Base-by-base conservation (phyloP, 805 yeast species). In the Dipodascus albidus region DNA sequence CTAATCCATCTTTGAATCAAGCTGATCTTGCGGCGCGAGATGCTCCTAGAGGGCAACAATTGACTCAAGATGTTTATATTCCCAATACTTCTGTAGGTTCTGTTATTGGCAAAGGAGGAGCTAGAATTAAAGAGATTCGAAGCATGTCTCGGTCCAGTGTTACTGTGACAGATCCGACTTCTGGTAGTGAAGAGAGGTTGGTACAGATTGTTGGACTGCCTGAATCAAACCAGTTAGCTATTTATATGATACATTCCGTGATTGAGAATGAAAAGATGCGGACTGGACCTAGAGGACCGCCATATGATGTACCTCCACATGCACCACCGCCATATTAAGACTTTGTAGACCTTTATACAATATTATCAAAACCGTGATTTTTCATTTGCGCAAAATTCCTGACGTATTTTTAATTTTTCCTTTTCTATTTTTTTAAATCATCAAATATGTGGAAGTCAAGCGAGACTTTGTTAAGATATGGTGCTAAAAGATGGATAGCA, bases 41-140 rank as follows among this genome's bases (percentile, higher is more conserved):
- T 9, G 57, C 59, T 2, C 50, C 53, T 3, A 49, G 52, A 23
- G 57, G 47, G 15, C 21, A 44, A 20, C n/a, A 31, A 48, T 23
- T 53, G 22, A 22, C 49, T 9, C 55, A 83, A 66, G 88, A 83
- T 55, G 71, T 85, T 2, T 81, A 70, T 58, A 86, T 86, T 33
- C 87, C 90, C 23, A 81, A 83, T 63, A 75, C 77, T 38, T 83
- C 75, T 64, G 87, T 86, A 41, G 95, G 95, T 1, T 77, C 85
- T 41, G 81, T 86, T 21, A 86, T 86, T 57, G 95, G 95, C 1
- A 84, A 80, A 67, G 85, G 86, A 41, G 95, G 95, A 24, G 81
- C 82, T 63, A 83, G 81, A 59, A 81, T 86, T 53, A 83, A 81
- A 62, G 85, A 83, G 56, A 81, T 86, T 47, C 77, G 89, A 58